Evolutionary conservation across 208 protist genomes (phyloP).

Genomic region (Wallacemonas sp.): DNA sequence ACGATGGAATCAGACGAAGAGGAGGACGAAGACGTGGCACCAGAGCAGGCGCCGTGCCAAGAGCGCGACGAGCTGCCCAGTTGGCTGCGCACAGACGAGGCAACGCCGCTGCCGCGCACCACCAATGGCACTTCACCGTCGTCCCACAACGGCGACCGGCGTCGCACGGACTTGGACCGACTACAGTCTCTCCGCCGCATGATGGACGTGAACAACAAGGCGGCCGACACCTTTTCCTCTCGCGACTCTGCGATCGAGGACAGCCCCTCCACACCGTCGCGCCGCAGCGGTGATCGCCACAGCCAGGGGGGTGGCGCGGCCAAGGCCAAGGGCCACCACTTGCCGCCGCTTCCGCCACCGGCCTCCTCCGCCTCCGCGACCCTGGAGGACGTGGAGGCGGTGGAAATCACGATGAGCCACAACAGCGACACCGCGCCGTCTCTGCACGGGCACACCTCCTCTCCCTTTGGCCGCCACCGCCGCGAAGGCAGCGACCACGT

Average conservation of each 20-base stretch:
- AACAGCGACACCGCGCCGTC: no score
- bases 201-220: constrained; percentile 12
- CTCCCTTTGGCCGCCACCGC: not conserved
- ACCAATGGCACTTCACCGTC: not conserved
- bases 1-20: no score
- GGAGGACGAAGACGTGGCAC: not conserved
- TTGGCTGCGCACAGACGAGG: constrained; percentile 4
- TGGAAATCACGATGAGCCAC: constrained; percentile 13
- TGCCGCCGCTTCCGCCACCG: constrained; percentile 3
- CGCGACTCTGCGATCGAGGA: not conserved
- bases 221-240: constrained; percentile 9
- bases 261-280: not conserved
- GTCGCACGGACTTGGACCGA: constrained; percentile 9
- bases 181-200: constrained; percentile 7
- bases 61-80: constrained; percentile 7
- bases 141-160: not conserved
- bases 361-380: not conserved
- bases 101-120: not conserved
- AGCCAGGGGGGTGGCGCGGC: no score
- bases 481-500: not conserved
- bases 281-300: no score
- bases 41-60: no score
- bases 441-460: no score
- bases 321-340: constrained; percentile 5
- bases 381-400: not conserved